Evolutionary conservation across 139 green algal species (phyloP).

Genomic region (Helicosporidium sp.): DNA sequence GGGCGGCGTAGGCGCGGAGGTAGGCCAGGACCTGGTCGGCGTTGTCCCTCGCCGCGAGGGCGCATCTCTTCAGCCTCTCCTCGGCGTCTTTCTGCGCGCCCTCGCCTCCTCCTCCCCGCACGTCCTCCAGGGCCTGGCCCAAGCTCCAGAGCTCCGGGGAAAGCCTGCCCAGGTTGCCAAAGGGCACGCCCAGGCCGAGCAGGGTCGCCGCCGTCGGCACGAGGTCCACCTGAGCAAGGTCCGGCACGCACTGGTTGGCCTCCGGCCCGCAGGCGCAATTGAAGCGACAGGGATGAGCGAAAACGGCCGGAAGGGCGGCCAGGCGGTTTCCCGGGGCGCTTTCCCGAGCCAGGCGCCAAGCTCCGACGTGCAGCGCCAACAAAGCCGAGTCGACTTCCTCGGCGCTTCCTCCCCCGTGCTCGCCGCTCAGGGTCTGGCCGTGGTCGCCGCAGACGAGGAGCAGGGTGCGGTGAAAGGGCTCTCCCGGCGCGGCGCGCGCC

Average conservation of each 20-base stretch:
- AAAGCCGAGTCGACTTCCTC: constrained; percentile 62
- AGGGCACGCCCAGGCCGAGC: constrained; percentile 64
- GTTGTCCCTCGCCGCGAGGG: neutral
- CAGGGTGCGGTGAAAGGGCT: constrained; percentile 41
- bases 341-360: constrained; percentile 1
- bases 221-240: constrained; percentile 66
- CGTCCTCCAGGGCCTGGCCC: neutral
- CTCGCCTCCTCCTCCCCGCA: no score
- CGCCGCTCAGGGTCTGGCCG: constrained; percentile 65
- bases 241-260: constrained; percentile 11
- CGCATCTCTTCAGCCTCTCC: no score
- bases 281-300: constrained; percentile 4
- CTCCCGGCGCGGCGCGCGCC: constrained; percentile 14
- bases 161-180: constrained; percentile 52
- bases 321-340: neutral
- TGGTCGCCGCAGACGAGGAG: constrained; percentile 88
- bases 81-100: no score
- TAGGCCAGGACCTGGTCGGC: constrained; percentile 25
- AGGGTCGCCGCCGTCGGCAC: constrained; percentile 55
- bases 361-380: constrained; percentile 37
- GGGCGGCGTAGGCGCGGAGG: constrained; percentile 38
- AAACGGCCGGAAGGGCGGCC: neutral
- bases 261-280: constrained; percentile 14
- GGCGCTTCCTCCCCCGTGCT: constrained; percentile 74
- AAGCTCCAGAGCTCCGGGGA: constrained; percentile 32